Evolutionary conservation across 306 rosid genomes (phyloP), one percentile per base, ranked within the genome.

Genomic region (Aeschynomene evenia): DNA sequence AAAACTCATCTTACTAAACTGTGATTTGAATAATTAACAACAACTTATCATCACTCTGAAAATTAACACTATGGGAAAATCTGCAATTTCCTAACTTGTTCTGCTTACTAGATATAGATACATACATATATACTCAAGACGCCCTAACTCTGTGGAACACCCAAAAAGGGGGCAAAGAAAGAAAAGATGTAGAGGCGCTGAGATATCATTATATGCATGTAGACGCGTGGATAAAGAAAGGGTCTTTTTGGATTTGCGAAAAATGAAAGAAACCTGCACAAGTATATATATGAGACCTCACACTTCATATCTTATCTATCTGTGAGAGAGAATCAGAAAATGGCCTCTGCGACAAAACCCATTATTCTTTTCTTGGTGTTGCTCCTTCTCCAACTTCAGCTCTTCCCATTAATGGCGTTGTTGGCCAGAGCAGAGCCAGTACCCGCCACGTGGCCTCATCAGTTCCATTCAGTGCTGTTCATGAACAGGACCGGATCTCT

Each of bases 401-500:
- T 77, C 26, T 36, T 66, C 46, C 16, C 66, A 6, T 18, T 22
- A 20, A 4, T 39, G 22, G 18, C 42, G 0, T 34, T 33, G 3
- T 26, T 2, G 16, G 62, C 13, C 6, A 60, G 12, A 37, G 31
- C 31, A 28, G 60, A 34, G 21, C 95, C 95, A 14, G 33, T 48
- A 2, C 91, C 91, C 1, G 12, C 68, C 0, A 19, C 74, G 3
- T 90, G 96, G 95, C 95, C 95, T 0, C 76, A 51, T 6, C 96
- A 90, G 23, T 90, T 90, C 79, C 97, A 90, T 77, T 88, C 97
- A 3, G 68, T 94, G 0, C 79, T 90, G 1, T 63, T 82, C 64
- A 82, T 85, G 80, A 90, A 84, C 75, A 16, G 64, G 28, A 77
- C 73, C 45, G 95, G 96, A 20, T 24, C 31, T 20, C 85, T 87